Conservation (phyloP, 176 grass and related monocot species). For the Zea mays region Zm-B73-REFERENCE-NAM-5.0 NC_050101.1:91923001-91923500, state of each 20-base stretch:
- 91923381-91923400: too few species aligned
- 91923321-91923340: too few species aligned
- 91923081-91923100: not conserved
- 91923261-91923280: conserved; percentile 53
- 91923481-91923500: too few species aligned
- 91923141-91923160: too few species aligned
- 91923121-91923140: too few species aligned
- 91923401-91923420: too few species aligned
- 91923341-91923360: too few species aligned
- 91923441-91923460: too few species aligned
- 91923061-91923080: not conserved
- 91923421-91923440: too few species aligned
- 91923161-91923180: not conserved
- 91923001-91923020: too few species aligned
- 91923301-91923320: not conserved
- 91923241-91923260: conserved; percentile 81
- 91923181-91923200: conserved; percentile 82
- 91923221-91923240: conserved; percentile 96
- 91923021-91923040: not conserved
- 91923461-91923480: too few species aligned
- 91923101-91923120: not conserved
- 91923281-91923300: conserved; percentile 31
- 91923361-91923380: too few species aligned
- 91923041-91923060: not conserved
- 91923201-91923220: conserved; percentile 82